Evolutionary conservation across 2,329 filamentous ascomycete genomes (phyloP), one percentile per base, ranked within the genome.

Genomic region (Aspergillus eucalypticola): DNA sequence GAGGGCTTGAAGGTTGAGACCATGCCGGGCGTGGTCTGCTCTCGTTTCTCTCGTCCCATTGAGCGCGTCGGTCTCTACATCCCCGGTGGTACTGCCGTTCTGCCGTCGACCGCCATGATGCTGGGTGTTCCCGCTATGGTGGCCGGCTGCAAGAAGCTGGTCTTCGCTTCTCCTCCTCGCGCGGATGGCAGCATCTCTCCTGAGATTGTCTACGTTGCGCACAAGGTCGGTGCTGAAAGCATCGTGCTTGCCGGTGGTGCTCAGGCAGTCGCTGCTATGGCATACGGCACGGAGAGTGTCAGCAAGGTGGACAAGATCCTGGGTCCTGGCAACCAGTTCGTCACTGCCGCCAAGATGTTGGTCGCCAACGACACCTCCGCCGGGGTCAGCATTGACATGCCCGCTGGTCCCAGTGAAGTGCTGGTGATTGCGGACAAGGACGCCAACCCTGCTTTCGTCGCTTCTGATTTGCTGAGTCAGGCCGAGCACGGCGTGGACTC

Each of bases 301-400:
- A 91, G 83, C 76, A 99, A 99, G 81, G 95, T 99, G 7, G 95
- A 99, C 83, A 99, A 99, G 86, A 97, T 99, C 68, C 86, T 98
- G 11, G 95, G 95, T 0, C 95, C 95, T 2, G 95, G 95, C 38
- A 99, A 99, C 79, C 95, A 98, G 77, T 99, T 98, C 73, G 95
- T 99, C 42, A 99, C 95, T 0, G 95, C 95, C 0, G 95, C 91
- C 55, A 99, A 99, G 85, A 99, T 99, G 95, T 85, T 93, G 69
- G 95, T 99, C 46, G 91, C 90, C 77, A 99, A 99, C 76, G 95
- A 99, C 75, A 98, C 95, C 48, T 96, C 92, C 61, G 95, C 95
- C 11, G 90, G 91, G 21, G 93, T 97, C 42, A 89, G 92, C 76
- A 99, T 99, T 70, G 95, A 99, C 74, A 99, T 99, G 95, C 95